Conservation (phyloP, 1,139 yeast species). For the Candida sp. region DNA sequence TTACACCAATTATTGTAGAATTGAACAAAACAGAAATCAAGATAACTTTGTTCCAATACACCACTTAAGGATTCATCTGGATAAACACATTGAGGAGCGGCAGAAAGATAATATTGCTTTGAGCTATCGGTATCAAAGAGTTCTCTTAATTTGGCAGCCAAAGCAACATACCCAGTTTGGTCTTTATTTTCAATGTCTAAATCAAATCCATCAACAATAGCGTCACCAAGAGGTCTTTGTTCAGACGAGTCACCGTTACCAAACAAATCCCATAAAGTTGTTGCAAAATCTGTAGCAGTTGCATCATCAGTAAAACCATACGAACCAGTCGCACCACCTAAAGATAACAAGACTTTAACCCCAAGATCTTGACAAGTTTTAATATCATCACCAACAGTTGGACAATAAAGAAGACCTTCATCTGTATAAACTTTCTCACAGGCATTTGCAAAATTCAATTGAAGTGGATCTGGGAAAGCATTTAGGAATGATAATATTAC, state of each 20-base stretch:
- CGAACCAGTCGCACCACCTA: constrained; percentile 85
- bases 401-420: constrained; percentile 58
- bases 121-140: constrained; percentile 52
- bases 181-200: constrained; percentile 43
- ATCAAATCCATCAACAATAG: constrained; percentile 45
- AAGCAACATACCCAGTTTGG: constrained; percentile 56
- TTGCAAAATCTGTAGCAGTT: constrained; percentile 69
- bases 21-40: constrained; percentile 89
- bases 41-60: constrained; percentile 52
- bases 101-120: constrained; percentile 72
- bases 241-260: constrained; percentile 63
- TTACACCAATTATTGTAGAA: constrained; percentile 90
- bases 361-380: constrained; percentile 79
- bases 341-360: constrained; percentile 70
- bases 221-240: constrained; percentile 71
- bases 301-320: constrained; percentile 69
- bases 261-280: constrained; percentile 77
- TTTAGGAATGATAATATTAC: constrained; percentile 68
- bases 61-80: constrained; percentile 87
- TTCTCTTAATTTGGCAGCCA: constrained; percentile 57
- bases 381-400: constrained; percentile 70
- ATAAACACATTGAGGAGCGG: constrained; percentile 94
- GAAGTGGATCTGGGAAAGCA: constrained; percentile 48
- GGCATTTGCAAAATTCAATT: constrained; percentile 68
- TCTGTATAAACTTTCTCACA: constrained; percentile 48